Evolutionary conservation across 1,284 basidiomycete species (phyloP).

Genomic region (Apiotrichum sp.): DNA sequence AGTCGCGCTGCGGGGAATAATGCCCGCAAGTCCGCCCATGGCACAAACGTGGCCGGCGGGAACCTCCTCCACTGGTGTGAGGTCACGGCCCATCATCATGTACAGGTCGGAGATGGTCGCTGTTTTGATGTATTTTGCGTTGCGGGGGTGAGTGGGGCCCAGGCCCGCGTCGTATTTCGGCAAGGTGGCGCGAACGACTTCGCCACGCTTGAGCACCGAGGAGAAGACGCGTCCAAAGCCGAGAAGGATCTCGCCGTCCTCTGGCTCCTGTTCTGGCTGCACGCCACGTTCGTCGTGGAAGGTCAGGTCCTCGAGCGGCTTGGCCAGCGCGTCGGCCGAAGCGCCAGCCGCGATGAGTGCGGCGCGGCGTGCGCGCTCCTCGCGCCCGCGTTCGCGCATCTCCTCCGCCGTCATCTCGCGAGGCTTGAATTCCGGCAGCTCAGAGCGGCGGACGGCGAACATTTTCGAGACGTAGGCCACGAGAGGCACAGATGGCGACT

Average conservation of each 20-base stretch:
- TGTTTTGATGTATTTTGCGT: constrained; percentile 60
- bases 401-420: constrained; percentile 76
- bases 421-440: constrained; percentile 80
- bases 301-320: constrained; percentile 13
- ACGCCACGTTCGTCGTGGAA: neutral
- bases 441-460: constrained; percentile 78
- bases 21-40: constrained; percentile 80
- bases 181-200: constrained; percentile 65
- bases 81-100: constrained; percentile 96
- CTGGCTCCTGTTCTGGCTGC: constrained; percentile 4
- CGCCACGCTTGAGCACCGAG: constrained; percentile 67
- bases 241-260: constrained; percentile 59
- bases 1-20: constrained; percentile 85
- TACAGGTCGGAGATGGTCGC: constrained; percentile 73
- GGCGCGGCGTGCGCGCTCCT: constrained; percentile 56
- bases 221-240: constrained; percentile 94
- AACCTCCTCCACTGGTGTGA: constrained; percentile 75
- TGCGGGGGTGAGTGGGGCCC: constrained; percentile 61
- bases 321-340: constrained; percentile 23
- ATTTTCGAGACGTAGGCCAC: constrained; percentile 95
- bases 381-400: constrained; percentile 65
- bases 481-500: constrained; percentile 57
- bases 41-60: constrained; percentile 96
- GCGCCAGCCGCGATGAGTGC: constrained; percentile 27
- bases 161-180: constrained; percentile 80